These are phyloP conservation scores for Pichia sp. DNA, from an alignment of 1,139 yeast genomes.

Conservation along the genomic window DNA sequence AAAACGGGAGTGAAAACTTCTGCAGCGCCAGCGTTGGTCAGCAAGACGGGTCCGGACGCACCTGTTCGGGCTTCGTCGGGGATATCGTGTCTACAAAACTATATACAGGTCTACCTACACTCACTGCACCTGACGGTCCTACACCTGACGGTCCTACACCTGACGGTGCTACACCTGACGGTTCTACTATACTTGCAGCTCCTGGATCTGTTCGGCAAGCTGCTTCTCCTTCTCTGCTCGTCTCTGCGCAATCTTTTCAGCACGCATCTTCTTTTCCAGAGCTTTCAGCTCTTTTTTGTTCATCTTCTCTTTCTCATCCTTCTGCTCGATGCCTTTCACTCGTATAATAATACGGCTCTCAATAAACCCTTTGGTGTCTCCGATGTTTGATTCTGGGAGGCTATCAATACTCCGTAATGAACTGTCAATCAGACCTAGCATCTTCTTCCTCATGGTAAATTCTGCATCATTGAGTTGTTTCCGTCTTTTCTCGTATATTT, in stretches of 20 bases:
- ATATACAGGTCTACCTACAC: too few species aligned
- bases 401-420: slow-evolving; percentile 9
- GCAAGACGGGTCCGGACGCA: too few species aligned
- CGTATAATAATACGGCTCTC: slow-evolving; percentile 17
- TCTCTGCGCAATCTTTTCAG: slow-evolving; percentile 17
- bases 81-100: too few species aligned
- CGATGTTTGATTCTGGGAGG: slow-evolving; percentile 1
- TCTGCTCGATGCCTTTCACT: slow-evolving; percentile 14
- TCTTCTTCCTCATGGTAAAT: slow-evolving; percentile 17
- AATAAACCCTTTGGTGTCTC: slow-evolving; percentile 16
- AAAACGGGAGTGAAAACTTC: too few species aligned
- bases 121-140: too few species aligned
- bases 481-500: slow-evolving; percentile 3
- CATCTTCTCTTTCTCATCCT: slow-evolving; percentile 7
- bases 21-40: too few species aligned
- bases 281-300: slow-evolving; percentile 22
- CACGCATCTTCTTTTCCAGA: slow-evolving; percentile 20
- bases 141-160: too few species aligned
- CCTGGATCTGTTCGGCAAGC: slow-evolving; percentile 9
- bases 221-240: slow-evolving; percentile 15
- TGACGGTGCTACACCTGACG: background rate
- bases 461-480: slow-evolving; percentile 22
- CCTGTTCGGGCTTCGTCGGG: too few species aligned
- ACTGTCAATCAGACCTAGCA: slow-evolving; percentile 13
- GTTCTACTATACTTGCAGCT: background rate